phyloP scores from a whole-genome alignment of 2,329 filamentous ascomycete genomes.

The Alternaria brassicicola region DNA sequence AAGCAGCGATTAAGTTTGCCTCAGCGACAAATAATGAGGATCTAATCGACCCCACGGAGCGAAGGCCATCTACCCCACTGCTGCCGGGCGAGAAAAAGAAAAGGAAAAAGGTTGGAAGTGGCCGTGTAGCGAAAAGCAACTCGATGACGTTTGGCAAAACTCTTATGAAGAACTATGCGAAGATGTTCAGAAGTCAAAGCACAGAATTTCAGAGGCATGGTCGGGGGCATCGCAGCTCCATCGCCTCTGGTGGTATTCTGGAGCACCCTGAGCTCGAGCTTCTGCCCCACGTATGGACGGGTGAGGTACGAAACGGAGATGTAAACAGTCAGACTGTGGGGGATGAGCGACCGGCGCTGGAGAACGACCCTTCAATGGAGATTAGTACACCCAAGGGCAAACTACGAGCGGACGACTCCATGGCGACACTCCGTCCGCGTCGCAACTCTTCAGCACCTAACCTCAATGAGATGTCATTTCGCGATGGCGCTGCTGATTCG shows the following conservation, averaged over 20 bases:
- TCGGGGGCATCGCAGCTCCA: conserved; percentile 53
- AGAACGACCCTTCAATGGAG: not conserved
- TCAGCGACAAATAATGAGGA: conserved; percentile 29
- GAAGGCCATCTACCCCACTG: conserved; percentile 25
- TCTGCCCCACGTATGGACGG: conserved; percentile 47
- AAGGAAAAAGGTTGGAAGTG: conserved; percentile 66
- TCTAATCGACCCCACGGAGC: conserved; percentile 34
- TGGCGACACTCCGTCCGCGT: conserved; percentile 33
- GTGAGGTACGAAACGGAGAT: conserved; percentile 11
- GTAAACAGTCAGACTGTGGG: not conserved
- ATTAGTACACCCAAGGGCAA: conserved; percentile 18
- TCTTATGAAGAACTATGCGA: conserved; percentile 54
- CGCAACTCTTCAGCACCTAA: conserved; percentile 33
- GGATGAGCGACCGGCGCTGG: not conserved
- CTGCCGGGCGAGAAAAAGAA: conserved; percentile 38
- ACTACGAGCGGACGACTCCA: conserved; percentile 26
- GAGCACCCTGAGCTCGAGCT: conserved; percentile 57
- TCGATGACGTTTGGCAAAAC: conserved; percentile 51
- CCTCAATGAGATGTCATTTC: conserved; percentile 10
- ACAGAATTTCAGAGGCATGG: conserved; percentile 48
- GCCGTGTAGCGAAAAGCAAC: conserved; percentile 67
- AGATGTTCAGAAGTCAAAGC: conserved; percentile 51
- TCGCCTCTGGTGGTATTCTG: conserved; percentile 51
- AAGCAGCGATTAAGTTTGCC: conserved; percentile 38
- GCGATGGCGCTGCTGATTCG: conserved; percentile 20